A percentile compares a stretch with the other conserved stretches of the same genome.
phyloP scores from a whole-genome alignment of 495 filamentous ascomycete genomes.

The Extremus antarcticus region DNA sequence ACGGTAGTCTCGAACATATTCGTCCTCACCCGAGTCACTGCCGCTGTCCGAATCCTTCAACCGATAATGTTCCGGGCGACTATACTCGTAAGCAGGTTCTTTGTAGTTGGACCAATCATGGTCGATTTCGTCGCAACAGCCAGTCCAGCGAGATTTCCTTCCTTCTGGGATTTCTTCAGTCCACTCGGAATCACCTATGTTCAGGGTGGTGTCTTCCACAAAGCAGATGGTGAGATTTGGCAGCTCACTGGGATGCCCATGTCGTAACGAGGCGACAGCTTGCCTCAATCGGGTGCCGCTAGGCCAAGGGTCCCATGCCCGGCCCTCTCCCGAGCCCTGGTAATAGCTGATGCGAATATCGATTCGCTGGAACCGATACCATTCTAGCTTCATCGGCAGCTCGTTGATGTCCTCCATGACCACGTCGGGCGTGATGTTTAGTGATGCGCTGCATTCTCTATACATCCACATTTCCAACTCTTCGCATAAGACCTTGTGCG shows the following conservation, averaged over 20 bases:
- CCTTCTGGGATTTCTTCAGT: neutral
- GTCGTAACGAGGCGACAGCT: neutral
- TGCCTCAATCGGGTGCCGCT: neutral
- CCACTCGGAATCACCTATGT: neutral
- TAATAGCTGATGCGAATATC: neutral
- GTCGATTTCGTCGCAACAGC: no score
- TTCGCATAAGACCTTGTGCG: neutral
- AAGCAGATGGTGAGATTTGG: neutral
- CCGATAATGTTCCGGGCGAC: neutral
- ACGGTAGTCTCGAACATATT: no score
- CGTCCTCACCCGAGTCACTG: no score
- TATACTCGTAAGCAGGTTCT: neutral
- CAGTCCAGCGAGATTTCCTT: neutral
- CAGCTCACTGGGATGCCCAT: neutral
- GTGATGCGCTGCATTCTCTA: neutral
- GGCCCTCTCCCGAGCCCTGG: neutral
- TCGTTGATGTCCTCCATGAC: neutral
- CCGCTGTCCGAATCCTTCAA: neutral
- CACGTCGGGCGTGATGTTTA: neutral
- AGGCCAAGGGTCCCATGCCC: no score
- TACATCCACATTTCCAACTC: neutral
- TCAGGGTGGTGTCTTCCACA: neutral
- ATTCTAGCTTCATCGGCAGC: neutral
- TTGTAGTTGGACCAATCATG: neutral
- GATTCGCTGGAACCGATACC: neutral